Evolutionary conservation across 148 eudicot species (phyloP).

Genomic region (Chenopodium quinoa): DNA sequence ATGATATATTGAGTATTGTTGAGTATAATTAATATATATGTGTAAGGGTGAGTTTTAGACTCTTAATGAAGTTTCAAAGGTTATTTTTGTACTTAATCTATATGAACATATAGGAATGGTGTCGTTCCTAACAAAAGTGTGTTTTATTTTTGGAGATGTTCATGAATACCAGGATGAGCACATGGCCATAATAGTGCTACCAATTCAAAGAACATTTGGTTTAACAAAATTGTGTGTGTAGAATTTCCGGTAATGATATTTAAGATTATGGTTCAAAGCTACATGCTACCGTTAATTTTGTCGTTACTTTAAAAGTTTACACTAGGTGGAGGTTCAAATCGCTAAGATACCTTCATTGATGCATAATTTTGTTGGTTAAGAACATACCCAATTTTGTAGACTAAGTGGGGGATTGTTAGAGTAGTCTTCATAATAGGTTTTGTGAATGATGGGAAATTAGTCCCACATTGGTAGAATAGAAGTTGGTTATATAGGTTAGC

Average conservation of each 20-base stretch:
- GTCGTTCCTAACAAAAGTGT: background rate
- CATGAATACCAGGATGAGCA: conserved; percentile 9
- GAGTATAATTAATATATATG: background rate
- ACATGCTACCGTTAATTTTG: background rate
- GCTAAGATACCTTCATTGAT: background rate
- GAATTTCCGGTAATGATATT: background rate
- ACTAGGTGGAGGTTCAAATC: background rate
- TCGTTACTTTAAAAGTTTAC: background rate
- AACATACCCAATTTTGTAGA: too few species aligned
- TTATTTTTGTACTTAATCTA: background rate
- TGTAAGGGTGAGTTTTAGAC: background rate
- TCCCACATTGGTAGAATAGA: too few species aligned
- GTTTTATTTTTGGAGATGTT: conserved; percentile 11
- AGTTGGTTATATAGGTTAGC: too few species aligned
- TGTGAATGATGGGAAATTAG: too few species aligned
- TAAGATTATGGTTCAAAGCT: background rate
- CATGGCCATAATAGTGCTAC: conserved; percentile 14
- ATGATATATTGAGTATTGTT: too few species aligned
- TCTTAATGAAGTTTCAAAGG: conserved; percentile 1
- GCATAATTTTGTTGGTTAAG: background rate
- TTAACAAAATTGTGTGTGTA: background rate
- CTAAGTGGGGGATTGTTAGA: background rate
- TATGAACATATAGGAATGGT: conserved; percentile 1
- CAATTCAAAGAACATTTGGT: background rate
- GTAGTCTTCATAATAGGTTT: too few species aligned